These are phyloP conservation scores for Boletus vermiculosoides DNA, from an alignment of 768 basidiomycete genomes.

Conservation along the genomic window DNA sequence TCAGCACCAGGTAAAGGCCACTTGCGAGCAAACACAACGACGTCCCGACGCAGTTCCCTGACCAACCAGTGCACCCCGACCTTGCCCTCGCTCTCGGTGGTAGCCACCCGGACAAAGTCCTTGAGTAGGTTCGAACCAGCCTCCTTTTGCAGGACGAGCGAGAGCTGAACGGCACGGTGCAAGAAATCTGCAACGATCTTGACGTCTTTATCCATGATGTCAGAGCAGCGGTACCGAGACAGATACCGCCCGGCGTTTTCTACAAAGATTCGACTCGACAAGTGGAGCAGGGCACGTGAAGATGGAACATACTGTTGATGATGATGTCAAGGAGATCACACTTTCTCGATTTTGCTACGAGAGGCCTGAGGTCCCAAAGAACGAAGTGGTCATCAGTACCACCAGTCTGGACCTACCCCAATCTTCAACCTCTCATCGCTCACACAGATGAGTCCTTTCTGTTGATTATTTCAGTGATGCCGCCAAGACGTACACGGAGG, in stretches of 20 bases:
- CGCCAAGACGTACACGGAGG: too few species aligned
- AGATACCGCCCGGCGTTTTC: slow-evolving; percentile 98
- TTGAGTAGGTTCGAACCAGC: slow-evolving; percentile 93
- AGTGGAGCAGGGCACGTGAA: neutral
- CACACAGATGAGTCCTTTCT: too few species aligned
- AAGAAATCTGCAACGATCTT: slow-evolving; percentile 86
- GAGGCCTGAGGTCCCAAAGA: slow-evolving; percentile 95
- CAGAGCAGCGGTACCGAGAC: slow-evolving; percentile 90
- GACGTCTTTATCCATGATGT: slow-evolving; percentile 88
- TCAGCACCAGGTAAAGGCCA: slow-evolving; percentile 95
- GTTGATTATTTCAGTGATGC: too few species aligned
- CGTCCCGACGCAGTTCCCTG: slow-evolving; percentile 73
- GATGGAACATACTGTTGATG: slow-evolving; percentile 73
- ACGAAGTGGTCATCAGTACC: slow-evolving; percentile 98
- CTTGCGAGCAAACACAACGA: slow-evolving; percentile 72
- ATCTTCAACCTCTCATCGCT: too few species aligned
- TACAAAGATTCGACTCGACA: slow-evolving; percentile 26
- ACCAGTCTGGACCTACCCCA: slow-evolving; percentile 88
- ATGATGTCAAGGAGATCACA: slow-evolving; percentile 97
- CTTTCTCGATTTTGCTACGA: slow-evolving; percentile 97
- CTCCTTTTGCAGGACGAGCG: slow-evolving; percentile 88
- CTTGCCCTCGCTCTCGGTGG: slow-evolving; percentile 63
- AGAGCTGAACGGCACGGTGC: slow-evolving; percentile 91
- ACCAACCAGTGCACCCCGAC: slow-evolving; percentile 69
- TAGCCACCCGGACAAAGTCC: slow-evolving; percentile 88